These are phyloP conservation scores for Fusarium coicis DNA, from an alignment of 2,329 filamentous ascomycete species.

Conservation along the genomic window DNA sequence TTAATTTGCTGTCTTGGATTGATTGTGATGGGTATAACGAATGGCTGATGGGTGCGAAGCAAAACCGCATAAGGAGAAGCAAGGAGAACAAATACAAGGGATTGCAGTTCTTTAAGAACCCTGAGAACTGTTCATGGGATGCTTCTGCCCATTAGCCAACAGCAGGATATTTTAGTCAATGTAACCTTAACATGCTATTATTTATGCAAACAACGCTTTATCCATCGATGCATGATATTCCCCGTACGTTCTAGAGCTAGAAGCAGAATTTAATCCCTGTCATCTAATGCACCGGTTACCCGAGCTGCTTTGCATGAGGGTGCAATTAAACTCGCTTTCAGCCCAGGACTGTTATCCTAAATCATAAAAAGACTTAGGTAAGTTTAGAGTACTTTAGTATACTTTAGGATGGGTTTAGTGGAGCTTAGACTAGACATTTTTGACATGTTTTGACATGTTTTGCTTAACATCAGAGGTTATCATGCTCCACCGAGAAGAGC, in stretches of 20 bases:
- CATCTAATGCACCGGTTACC: not conserved
- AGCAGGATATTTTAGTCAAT: not conserved
- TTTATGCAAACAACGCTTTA: not conserved
- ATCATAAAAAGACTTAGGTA: not conserved
- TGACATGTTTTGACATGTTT: too few species aligned
- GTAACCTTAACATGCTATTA: not conserved
- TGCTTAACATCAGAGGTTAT: not conserved
- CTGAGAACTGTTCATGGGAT: too few species aligned
- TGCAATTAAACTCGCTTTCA: not conserved
- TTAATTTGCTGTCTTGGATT: not conserved
- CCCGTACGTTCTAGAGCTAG: not conserved
- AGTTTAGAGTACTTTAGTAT: not conserved
- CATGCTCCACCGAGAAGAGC: too few species aligned
- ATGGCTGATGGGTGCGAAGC: not conserved
- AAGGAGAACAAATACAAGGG: not conserved
- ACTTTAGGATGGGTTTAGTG: not conserved
- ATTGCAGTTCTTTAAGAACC: not conserved
- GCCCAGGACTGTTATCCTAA: not conserved
- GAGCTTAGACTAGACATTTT: not conserved
- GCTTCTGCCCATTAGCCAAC: rapidly evolving
- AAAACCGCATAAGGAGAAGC: not conserved
- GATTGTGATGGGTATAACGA: not conserved
- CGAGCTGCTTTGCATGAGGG: not conserved
- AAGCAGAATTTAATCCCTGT: not conserved
- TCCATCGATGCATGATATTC: not conserved